Evolutionary conservation across 1,284 basidiomycete genomes (phyloP).

Genomic region (Ustilago cynodontis): DNA sequence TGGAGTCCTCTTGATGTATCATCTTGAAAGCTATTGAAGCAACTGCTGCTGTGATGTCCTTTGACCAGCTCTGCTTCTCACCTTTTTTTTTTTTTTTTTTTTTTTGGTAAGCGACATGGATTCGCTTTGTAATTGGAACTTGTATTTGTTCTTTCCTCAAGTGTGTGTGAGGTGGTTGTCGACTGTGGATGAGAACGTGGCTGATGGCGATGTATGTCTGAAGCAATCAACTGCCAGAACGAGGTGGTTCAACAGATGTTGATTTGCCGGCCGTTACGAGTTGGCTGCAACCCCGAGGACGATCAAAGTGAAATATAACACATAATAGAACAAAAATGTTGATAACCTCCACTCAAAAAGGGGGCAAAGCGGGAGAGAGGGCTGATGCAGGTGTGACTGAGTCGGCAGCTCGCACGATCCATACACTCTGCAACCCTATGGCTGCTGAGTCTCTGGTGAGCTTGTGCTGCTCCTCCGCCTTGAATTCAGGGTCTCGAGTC

Average conservation of each 20-base stretch:
- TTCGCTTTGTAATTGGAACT: constrained; percentile 24
- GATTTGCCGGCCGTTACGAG: constrained; percentile 8
- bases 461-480: not conserved
- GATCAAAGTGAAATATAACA: too few species aligned
- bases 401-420: constrained; percentile 12
- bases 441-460: too few species aligned
- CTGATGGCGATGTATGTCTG: too few species aligned
- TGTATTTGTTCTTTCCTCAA: not conserved
- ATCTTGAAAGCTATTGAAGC: not conserved
- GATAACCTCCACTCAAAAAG: not conserved
- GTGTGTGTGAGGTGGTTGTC: not conserved
- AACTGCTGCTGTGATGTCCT: not conserved
- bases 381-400: not conserved
- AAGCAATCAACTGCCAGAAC: too few species aligned
- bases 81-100: not conserved
- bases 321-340: too few species aligned
- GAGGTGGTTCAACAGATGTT: too few species aligned
- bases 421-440: not conserved
- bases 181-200: too few species aligned
- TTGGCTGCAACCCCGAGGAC: too few species aligned
- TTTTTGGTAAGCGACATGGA: constrained; percentile 7
- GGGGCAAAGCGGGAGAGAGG: not conserved
- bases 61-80: not conserved
- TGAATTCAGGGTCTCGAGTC: not conserved
- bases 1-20: not conserved